Percentiles rank a stretch among this genome's conserved stretches.
Conservation (phyloP, 2,329 filamentous ascomycete species). For the Stachybotrys elegans region DNA sequence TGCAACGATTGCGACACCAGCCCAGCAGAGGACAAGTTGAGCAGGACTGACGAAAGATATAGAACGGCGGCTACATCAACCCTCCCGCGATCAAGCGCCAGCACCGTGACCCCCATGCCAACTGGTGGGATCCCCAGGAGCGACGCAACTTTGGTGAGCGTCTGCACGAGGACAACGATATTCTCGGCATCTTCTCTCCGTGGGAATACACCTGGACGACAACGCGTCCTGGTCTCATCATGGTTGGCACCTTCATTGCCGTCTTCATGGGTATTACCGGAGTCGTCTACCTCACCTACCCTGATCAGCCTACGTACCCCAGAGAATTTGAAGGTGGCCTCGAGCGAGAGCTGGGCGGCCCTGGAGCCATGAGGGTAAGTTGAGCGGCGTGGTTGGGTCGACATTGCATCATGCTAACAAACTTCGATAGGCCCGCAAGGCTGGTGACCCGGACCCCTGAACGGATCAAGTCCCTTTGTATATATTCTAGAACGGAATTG, state of each 20-base stretch:
- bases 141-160: constrained; percentile 95
- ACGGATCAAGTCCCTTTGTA: constrained; percentile 24
- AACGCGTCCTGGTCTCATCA: constrained; percentile 62
- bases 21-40: too few species aligned
- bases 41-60: constrained; percentile 20
- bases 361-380: constrained; percentile 62
- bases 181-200: constrained; percentile 82
- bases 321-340: constrained; percentile 69
- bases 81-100: constrained; percentile 77
- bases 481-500: constrained; percentile 25
- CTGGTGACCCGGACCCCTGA: constrained; percentile 50
- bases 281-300: constrained; percentile 63
- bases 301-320: constrained; percentile 65
- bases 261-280: constrained; percentile 61
- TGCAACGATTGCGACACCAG: too few species aligned
- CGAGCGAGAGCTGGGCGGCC: constrained; percentile 69
- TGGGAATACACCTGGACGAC: constrained; percentile 83
- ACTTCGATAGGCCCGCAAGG: constrained; percentile 51
- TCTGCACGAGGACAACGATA: constrained; percentile 93
- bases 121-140: constrained; percentile 98
- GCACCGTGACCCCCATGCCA: constrained; percentile 85
- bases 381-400: too few species aligned
- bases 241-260: constrained; percentile 63
- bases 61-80: constrained; percentile 85
- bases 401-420: too few species aligned